phyloP scores from a whole-genome alignment of 1,284 basidiomycete genomes.

The Papiliotrema fonsecae region DNA sequence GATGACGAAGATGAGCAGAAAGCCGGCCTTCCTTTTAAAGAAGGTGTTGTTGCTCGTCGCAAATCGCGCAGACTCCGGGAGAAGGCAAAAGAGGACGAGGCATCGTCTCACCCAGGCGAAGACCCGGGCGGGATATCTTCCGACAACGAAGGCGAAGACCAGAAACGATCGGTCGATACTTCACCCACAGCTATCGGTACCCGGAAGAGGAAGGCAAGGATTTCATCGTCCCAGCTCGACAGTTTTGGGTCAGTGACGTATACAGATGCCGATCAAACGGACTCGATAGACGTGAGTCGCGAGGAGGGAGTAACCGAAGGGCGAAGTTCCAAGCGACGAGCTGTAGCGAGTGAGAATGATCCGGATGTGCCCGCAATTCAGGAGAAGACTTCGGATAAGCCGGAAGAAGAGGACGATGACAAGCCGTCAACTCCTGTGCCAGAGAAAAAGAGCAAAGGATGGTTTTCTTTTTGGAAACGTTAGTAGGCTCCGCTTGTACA shows the following conservation, averaged over 20 bases:
- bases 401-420: neutral
- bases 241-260: neutral
- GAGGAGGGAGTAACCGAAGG: slow-evolving; percentile 7
- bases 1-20: neutral
- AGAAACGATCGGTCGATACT: no score
- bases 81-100: slow-evolving; percentile 1
- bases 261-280: neutral
- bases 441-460: neutral
- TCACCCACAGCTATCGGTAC: neutral
- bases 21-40: neutral
- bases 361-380: slow-evolving; percentile 10
- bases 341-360: slow-evolving; percentile 11
- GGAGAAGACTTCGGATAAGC: neutral
- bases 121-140: neutral
- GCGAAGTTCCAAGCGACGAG: slow-evolving; percentile 18
- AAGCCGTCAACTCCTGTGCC: neutral
- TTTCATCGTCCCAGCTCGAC: neutral
- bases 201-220: neutral
- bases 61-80: neutral
- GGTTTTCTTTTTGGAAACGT: neutral
- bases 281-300: neutral
- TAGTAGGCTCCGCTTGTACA: no score
- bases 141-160: neutral
- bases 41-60: neutral
- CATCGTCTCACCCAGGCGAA: slow-evolving; percentile 3